phyloP scores from a whole-genome alignment of 306 rosid species.

The Trichosanthes cucumerina region DNA sequence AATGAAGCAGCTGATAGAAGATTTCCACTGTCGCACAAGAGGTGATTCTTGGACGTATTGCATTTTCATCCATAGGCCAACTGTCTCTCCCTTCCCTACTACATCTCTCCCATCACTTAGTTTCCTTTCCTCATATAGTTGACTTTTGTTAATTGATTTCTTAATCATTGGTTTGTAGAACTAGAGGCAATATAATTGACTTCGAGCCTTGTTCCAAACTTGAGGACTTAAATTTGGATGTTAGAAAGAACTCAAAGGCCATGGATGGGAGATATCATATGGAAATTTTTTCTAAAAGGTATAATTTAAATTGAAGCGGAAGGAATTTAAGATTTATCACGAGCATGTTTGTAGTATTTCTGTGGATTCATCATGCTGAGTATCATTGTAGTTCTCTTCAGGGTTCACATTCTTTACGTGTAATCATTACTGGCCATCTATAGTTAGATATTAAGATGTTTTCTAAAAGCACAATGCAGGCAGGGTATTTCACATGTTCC shows the following conservation, averaged over 20 bases:
- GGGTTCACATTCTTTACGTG: neutral
- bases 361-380: neutral
- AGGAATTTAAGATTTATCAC: neutral
- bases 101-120: neutral
- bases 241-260: slow-evolving; percentile 45
- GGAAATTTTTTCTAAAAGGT: slow-evolving; percentile 46
- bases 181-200: slow-evolving; percentile 52
- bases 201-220: slow-evolving; percentile 96
- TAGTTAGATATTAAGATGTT: neutral
- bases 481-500: slow-evolving; percentile 36
- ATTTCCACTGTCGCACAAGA: slow-evolving; percentile 26
- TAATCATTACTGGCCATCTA: neutral
- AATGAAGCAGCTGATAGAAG: slow-evolving; percentile 27
- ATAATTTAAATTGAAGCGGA: slow-evolving; percentile 12
- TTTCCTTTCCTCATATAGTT: neutral
- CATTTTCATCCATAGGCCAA: neutral
- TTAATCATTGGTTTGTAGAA: slow-evolving; percentile 22
- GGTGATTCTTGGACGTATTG: slow-evolving; percentile 19
- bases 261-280: slow-evolving; percentile 27
- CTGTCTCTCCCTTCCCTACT: neutral
- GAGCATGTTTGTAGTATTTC: neutral
- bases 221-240: slow-evolving; percentile 88
- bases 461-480: slow-evolving; percentile 44
- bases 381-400: neutral
- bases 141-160: neutral